Conservation (phyloP, 1,284 basidiomycete species). For the Ceratobasidium sp. region DNA sequence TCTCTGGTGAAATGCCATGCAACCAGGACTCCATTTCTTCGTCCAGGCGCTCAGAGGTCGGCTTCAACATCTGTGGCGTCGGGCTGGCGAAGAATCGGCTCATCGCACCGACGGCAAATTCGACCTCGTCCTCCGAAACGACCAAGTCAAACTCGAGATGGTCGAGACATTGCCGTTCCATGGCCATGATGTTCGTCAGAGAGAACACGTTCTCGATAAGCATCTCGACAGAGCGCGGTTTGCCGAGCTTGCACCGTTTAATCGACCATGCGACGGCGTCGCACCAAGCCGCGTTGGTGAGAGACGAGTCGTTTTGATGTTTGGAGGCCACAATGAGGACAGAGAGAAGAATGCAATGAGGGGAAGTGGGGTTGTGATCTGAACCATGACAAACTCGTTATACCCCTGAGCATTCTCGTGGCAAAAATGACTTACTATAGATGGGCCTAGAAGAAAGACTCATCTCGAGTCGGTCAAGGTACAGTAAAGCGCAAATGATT, state of each 20-base stretch:
- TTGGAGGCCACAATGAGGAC: constrained; percentile 44
- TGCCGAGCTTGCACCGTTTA: constrained; percentile 43
- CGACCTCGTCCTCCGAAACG: constrained; percentile 40
- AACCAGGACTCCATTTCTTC: constrained; percentile 39
- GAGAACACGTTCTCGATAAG: constrained; percentile 43
- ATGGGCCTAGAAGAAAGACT: constrained; percentile 35
- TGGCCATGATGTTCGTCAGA: constrained; percentile 42
- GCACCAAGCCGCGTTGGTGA: constrained; percentile 42
- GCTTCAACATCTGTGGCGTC: background rate
- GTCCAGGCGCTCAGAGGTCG: background rate
- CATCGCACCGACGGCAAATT: constrained; percentile 34
- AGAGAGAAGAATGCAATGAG: constrained; percentile 43
- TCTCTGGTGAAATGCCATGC: constrained; percentile 20
- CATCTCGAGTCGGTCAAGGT: constrained; percentile 41
- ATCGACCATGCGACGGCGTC: constrained; percentile 42
- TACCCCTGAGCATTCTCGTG: constrained; percentile 20
- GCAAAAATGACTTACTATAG: constrained; percentile 38
- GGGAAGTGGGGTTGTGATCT: constrained; percentile 42
- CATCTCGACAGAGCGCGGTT: constrained; percentile 39
- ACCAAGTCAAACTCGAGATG: constrained; percentile 42
- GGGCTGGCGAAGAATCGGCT: constrained; percentile 35
- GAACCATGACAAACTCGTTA: constrained; percentile 16
- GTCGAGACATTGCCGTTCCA: constrained; percentile 42
- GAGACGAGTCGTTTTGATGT: constrained; percentile 43
- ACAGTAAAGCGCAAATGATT: constrained; percentile 38